Percentiles rank a stretch among this genome's conserved stretches.
phyloP scores from a whole-genome alignment of 371 early-diverging fungal genomes.

The Mortierella sp. region DNA sequence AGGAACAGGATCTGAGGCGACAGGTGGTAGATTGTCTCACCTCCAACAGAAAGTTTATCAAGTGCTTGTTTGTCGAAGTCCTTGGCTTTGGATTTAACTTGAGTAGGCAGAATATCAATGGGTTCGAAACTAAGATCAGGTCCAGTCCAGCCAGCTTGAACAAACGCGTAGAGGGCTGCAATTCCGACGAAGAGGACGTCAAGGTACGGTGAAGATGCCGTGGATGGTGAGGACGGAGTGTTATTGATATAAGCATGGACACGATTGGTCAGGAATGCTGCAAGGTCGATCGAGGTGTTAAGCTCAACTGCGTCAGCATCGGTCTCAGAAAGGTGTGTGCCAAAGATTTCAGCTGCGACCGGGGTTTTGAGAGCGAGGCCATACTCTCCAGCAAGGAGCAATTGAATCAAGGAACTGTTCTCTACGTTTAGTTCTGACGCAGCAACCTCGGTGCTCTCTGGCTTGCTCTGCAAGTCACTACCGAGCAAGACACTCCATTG shows the following conservation, averaged over 20 bases:
- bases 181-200: conserved; percentile 65
- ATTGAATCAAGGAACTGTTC: conserved; percentile 26
- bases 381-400: conserved; percentile 49
- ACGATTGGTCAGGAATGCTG: conserved; percentile 33
- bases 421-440: conserved; percentile 11
- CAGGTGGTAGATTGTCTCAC: conserved; percentile 89
- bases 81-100: conserved; percentile 38
- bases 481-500: conserved; percentile 52
- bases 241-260: conserved; percentile 17
- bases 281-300: conserved; percentile 28
- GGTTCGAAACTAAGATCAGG: conserved; percentile 62
- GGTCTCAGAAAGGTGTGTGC: conserved; percentile 30
- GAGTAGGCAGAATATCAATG: conserved; percentile 55
- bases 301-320: conserved; percentile 26
- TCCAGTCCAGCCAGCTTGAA: conserved; percentile 80
- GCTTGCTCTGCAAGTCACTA: conserved; percentile 28
- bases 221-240: conserved; percentile 18
- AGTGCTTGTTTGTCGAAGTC: conserved; percentile 56
- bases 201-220: conserved; percentile 24
- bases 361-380: conserved; percentile 38
- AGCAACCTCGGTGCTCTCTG: conserved; percentile 12
- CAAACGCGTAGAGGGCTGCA: conserved; percentile 71
- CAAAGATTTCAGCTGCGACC: conserved; percentile 37
- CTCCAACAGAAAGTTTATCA: conserved; percentile 74
- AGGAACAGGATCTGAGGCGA: conserved; percentile 78